Conservation (phyloP, 352 stramenopile species). For the Pythium rishiriense region DNA sequence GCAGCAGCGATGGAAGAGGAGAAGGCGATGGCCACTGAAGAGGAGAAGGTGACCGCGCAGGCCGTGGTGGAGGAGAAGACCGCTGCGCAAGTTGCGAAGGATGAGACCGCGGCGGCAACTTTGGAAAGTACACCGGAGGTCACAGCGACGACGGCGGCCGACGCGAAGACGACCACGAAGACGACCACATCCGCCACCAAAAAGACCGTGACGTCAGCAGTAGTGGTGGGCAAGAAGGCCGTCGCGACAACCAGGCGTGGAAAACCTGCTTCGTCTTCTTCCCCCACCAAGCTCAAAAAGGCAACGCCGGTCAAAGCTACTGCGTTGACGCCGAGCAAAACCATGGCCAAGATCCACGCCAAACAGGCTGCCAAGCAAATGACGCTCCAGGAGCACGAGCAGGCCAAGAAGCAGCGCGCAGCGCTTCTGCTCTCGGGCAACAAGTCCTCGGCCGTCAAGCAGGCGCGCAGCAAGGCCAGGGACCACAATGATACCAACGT, state of each 20-base stretch:
- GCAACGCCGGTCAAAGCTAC: conserved; percentile 16
- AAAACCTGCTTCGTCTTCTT: background rate
- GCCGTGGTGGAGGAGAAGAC: background rate
- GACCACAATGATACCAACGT: conserved; percentile 6
- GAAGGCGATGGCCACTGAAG: background rate
- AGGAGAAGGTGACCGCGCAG: background rate
- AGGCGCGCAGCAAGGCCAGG: conserved; percentile 33
- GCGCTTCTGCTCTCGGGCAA: conserved; percentile 20
- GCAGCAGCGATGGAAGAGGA: conserved; percentile 1
- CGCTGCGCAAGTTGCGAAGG: background rate
- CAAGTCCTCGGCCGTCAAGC: conserved; percentile 33
- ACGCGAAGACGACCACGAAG: background rate
- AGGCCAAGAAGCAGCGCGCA: conserved; percentile 27
- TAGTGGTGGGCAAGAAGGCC: conserved; percentile 17
- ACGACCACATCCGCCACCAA: conserved; percentile 6
- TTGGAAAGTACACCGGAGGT: background rate
- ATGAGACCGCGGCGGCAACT: background rate
- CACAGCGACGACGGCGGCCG: background rate
- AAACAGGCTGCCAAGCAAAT: conserved; percentile 24
- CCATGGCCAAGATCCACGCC: conserved; percentile 28
- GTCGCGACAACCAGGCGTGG: conserved; percentile 4
- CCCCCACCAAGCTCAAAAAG: conserved; percentile 9
- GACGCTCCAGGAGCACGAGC: conserved; percentile 29
- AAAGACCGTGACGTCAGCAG: background rate
- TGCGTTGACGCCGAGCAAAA: conserved; percentile 15